Base-by-base conservation (phyloP, 345 rosid genomes). In the Camelina neglecta region DNA sequence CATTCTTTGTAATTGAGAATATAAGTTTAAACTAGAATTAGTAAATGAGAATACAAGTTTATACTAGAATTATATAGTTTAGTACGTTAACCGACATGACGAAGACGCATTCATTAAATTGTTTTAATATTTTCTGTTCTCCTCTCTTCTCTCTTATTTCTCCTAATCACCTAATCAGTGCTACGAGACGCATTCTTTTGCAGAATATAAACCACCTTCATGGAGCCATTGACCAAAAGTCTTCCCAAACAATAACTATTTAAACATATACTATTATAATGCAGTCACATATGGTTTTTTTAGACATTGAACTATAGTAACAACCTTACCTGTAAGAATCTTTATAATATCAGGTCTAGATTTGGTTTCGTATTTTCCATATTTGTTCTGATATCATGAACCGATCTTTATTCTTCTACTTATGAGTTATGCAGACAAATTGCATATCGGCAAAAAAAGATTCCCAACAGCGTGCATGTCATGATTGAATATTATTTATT, bases 401-500 rank as follows among this genome's bases (percentile, higher is more conserved):
- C 47, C 49, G 67, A 71, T 65, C 47, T 77, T 71, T 65, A 65
- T 57, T 71, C 71, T 53, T 11, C n/a, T 53, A n/a, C 11, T 33
- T 54, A 54, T 33, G 80, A 62, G 69, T 55, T 62, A 41, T 57
- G 39, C 67, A 71, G 55, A 71, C 67, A 64, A 77, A 71, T 56
- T 77, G 61, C 60, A 65, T 38, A 71, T 71, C 62, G 44, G 67
- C 39, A 18, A 65, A 65, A 64, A 64, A 41, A 71, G 76, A 77
- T 71, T 60, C 62, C 47, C 1, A 57, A 71, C 76, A 65, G 76
- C 76, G 67, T 69, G 75, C 80, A 69, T 77, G 71, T 63, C 80
- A 77, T 77, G 57, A 77, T 77, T 42, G 15, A 12, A 8, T 29
- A 29, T 29, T 29, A 29, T 36, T 36, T 77, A 55, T n/a, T 55